Evolutionary conservation across 2,329 filamentous ascomycete genomes (phyloP).

Genomic region (Pseudocercospora pini-densiflorae): DNA sequence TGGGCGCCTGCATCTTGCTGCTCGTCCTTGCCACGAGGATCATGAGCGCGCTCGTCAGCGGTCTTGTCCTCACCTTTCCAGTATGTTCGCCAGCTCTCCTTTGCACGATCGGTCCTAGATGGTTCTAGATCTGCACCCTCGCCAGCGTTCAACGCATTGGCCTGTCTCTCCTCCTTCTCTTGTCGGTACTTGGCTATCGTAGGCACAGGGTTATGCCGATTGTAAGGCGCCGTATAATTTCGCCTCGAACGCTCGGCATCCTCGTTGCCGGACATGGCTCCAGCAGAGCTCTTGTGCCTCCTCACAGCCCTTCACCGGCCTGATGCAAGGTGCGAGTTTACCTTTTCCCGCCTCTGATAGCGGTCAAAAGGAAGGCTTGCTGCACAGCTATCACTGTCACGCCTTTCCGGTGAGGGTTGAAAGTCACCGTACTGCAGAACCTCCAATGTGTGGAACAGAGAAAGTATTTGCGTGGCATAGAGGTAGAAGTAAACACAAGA

Average conservation of each 20-base stretch:
- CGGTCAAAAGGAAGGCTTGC: not conserved
- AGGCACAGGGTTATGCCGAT: slow-evolving; percentile 49
- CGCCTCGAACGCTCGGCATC: slow-evolving; percentile 48
- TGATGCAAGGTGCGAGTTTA: not conserved
- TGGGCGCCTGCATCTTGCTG: slow-evolving; percentile 19
- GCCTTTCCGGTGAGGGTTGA: not conserved
- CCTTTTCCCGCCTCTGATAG: not conserved
- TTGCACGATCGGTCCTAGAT: slow-evolving; percentile 42
- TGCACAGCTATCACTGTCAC: not conserved
- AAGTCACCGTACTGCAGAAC: not conserved
- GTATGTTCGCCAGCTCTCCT: slow-evolving; percentile 34
- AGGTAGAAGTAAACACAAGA: not conserved
- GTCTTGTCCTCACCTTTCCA: slow-evolving; percentile 29
- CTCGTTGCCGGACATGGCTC: slow-evolving; percentile 39
- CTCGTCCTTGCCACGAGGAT: slow-evolving; percentile 9
- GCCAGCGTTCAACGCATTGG: slow-evolving; percentile 36
- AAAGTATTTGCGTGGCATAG: not conserved
- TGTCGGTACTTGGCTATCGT: slow-evolving; percentile 53
- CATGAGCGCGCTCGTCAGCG: slow-evolving; percentile 17
- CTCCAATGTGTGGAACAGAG: slow-evolving; percentile 4
- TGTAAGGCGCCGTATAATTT: slow-evolving; percentile 50
- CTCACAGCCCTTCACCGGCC: not conserved
- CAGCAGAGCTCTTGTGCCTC: not conserved
- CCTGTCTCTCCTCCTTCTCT: slow-evolving; percentile 48
- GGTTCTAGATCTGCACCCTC: slow-evolving; percentile 32